Percentiles rank a stretch among this genome's conserved stretches.
phyloP scores from a whole-genome alignment of 2,329 filamentous ascomycete genomes.

The Fusarium sp. region DNA sequence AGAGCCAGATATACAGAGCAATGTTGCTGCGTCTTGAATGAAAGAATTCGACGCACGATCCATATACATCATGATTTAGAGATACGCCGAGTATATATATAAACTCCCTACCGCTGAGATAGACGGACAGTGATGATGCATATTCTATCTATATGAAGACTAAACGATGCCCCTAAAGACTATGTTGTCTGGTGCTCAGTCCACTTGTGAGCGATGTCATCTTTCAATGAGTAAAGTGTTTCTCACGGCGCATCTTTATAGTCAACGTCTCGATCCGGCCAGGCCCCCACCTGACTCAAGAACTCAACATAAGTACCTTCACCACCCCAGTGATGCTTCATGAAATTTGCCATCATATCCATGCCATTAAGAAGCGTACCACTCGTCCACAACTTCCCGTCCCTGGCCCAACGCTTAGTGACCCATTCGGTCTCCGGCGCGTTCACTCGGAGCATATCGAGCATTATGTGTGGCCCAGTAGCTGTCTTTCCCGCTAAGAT shows the following conservation, averaged over 20 bases:
- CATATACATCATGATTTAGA: too few species aligned
- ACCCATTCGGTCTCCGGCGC: slow-evolving; percentile 54
- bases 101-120: too few species aligned
- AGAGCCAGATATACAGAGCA: slow-evolving; percentile 5
- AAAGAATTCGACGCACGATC: too few species aligned
- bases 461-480: slow-evolving; percentile 51
- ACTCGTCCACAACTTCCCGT: slow-evolving; percentile 55
- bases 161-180: too few species aligned
- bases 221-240: not conserved
- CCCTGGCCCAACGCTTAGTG: slow-evolving; percentile 52
- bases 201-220: too few species aligned
- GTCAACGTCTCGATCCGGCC: slow-evolving; percentile 50
- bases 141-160: too few species aligned
- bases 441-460: slow-evolving; percentile 45
- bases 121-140: too few species aligned
- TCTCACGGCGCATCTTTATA: slow-evolving; percentile 47
- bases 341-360: slow-evolving; percentile 52
- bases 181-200: too few species aligned
- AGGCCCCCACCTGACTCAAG: slow-evolving; percentile 40
- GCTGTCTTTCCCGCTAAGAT: slow-evolving; percentile 54
- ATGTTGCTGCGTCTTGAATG: not conserved
- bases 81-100: too few species aligned
- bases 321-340: slow-evolving; percentile 48
- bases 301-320: slow-evolving; percentile 38
- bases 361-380: slow-evolving; percentile 52